Percentiles rank a stretch among this genome's conserved stretches.
phyloP scores from a whole-genome alignment of 148 eudicot genomes.

The Chenopodium quinoa region DNA sequence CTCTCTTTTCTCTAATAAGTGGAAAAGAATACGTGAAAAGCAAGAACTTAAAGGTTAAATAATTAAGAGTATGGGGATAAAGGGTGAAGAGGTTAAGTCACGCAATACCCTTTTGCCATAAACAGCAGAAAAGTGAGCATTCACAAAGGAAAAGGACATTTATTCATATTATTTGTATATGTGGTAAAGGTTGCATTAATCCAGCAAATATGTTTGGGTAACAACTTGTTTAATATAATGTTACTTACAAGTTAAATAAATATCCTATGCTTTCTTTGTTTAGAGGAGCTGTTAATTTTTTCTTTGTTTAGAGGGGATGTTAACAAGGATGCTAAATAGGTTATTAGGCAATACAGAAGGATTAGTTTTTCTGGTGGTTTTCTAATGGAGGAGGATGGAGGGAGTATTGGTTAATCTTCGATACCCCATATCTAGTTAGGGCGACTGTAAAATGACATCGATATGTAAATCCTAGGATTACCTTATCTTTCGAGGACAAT shows the following conservation, averaged over 20 bases:
- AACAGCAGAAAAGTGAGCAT: constrained; percentile 17
- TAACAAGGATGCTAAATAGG: neutral
- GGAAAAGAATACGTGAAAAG: constrained; percentile 31
- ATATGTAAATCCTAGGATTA: too few species aligned
- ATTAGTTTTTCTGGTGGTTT: neutral
- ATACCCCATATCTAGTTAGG: neutral
- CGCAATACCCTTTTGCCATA: constrained; percentile 29
- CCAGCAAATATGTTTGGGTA: constrained; percentile 3
- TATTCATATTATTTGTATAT: neutral
- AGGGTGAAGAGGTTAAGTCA: constrained; percentile 32
- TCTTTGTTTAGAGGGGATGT: neutral
- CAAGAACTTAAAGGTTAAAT: constrained; percentile 18
- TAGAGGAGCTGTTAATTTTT: neutral
- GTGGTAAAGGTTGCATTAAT: neutral
- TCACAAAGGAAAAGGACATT: constrained; percentile 24
- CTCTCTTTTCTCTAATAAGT: constrained; percentile 33
- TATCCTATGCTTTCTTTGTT: neutral
- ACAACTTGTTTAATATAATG: neutral
- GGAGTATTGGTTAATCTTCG: neutral
- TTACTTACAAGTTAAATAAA: constrained; percentile 20
- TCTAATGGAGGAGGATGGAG: neutral
- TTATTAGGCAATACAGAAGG: neutral
- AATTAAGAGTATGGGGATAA: constrained; percentile 16
- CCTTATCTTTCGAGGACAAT: too few species aligned
- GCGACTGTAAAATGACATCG: too few species aligned